Percentiles rank a stretch among this genome's conserved stretches.
These are phyloP conservation scores for Phycomyces nitens DNA, from an alignment of 192 early-diverging fungal species.

Conservation along the genomic window DNA sequence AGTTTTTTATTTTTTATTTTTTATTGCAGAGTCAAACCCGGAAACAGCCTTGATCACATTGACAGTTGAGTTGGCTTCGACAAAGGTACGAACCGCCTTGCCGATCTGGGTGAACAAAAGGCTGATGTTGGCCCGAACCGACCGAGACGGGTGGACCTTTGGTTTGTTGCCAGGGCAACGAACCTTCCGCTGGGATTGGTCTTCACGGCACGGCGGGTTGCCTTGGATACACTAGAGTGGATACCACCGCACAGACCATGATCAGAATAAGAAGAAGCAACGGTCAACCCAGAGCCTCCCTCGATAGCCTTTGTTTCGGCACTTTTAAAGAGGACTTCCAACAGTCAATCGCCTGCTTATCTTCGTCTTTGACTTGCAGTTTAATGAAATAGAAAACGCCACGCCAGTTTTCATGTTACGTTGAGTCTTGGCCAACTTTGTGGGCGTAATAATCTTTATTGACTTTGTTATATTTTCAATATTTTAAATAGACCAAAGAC, in stretches of 20 bases:
- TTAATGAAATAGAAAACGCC: slow-evolving; percentile 61
- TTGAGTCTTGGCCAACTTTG: slow-evolving; percentile 92
- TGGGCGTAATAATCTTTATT: slow-evolving; percentile 99
- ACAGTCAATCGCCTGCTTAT: background rate
- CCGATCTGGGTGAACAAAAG: slow-evolving; percentile 92
- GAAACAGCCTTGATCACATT: slow-evolving; percentile 67
- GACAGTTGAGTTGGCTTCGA: slow-evolving; percentile 80
- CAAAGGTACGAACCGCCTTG: slow-evolving; percentile 82
- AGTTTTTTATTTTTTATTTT: too few relatives aligned
- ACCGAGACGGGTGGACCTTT: slow-evolving; percentile 83
- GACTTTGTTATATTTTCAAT: slow-evolving; percentile 99
- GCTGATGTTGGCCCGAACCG: slow-evolving; percentile 69
- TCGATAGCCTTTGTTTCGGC: slow-evolving; percentile 70
- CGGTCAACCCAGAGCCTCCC: slow-evolving; percentile 61
- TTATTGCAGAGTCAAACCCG: slow-evolving; percentile 67
- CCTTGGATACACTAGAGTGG: slow-evolving; percentile 90
- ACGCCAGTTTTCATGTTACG: slow-evolving; percentile 86
- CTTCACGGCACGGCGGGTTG: slow-evolving; percentile 63
- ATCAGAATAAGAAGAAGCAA: slow-evolving; percentile 92
- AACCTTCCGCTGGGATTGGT: slow-evolving; percentile 53
- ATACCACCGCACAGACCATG: slow-evolving; percentile 99
- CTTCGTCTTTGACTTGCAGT: slow-evolving; percentile 42
- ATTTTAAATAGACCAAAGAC: slow-evolving; percentile 94
- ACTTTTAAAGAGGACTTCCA: slow-evolving; percentile 66
- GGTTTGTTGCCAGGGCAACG: slow-evolving; percentile 89